These are phyloP conservation scores for Bruguiera hainesii DNA, from an alignment of 441 rosid species.

Conservation along the genomic window DNA sequence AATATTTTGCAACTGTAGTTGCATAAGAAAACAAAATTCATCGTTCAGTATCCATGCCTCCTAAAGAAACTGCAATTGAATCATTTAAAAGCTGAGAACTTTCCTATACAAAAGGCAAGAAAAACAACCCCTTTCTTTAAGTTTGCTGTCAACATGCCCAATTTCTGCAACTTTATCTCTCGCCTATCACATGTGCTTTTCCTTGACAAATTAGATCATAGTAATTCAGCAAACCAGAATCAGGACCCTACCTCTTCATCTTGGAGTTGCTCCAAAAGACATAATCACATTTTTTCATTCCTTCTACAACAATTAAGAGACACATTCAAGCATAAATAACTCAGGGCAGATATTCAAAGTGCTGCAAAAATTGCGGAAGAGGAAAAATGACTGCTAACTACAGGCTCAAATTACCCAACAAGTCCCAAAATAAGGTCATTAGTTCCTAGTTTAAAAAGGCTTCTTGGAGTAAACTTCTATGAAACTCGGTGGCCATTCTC, in stretches of 20 bases:
- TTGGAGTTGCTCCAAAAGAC: slow-evolving; percentile 50
- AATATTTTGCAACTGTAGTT: no score
- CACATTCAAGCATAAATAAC: slow-evolving; percentile 19
- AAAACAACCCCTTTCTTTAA: slow-evolving; percentile 55
- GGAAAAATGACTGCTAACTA: background rate
- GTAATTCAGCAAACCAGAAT: slow-evolving; percentile 36
- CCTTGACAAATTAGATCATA: no score
- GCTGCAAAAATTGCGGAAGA: background rate
- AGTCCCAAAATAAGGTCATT: no score
- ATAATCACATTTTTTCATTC: slow-evolving; percentile 25
- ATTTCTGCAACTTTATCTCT: slow-evolving; percentile 30
- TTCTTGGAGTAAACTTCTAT: no score
- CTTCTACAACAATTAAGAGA: slow-evolving; percentile 4
- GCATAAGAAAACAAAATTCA: no score
- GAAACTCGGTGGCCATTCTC: no score
- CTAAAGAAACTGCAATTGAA: background rate
- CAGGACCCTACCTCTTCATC: slow-evolving; percentile 85
- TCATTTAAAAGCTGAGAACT: slow-evolving; percentile 32
- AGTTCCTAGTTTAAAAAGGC: no score
- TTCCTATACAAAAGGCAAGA: slow-evolving; percentile 75
- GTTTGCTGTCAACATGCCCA: slow-evolving; percentile 33
- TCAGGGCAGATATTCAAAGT: slow-evolving; percentile 7
- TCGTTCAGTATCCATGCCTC: background rate
- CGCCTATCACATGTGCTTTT: no score
- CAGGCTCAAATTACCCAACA: no score